phyloP scores from a whole-genome alignment of 257 asterid genomes.

The Nicotiana otophora region DNA sequence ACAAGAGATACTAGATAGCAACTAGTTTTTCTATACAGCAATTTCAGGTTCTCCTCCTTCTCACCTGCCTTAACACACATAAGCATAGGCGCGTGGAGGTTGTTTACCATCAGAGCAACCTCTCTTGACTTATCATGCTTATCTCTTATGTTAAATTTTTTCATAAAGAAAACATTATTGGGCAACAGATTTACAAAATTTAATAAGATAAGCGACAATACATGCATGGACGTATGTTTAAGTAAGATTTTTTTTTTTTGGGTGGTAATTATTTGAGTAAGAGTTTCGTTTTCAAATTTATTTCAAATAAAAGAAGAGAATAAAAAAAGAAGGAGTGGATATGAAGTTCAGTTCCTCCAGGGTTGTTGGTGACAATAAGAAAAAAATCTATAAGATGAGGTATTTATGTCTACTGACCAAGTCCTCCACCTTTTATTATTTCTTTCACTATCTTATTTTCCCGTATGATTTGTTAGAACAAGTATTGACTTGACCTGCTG shows the following conservation, averaged over 20 bases:
- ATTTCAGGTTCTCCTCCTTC: too few species aligned
- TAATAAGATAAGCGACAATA: background rate
- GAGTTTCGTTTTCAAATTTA: background rate
- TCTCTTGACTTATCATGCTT: background rate
- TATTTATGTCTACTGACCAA: background rate
- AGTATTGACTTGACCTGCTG: constrained; percentile 12
- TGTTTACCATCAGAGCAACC: too few species aligned
- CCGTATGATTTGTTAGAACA: background rate
- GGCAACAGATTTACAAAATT: background rate
- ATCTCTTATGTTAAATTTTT: too few species aligned
- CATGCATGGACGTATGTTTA: background rate
- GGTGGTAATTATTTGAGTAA: background rate
- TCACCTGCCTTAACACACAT: too few species aligned
- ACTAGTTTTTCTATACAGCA: too few species aligned
- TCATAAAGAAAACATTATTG: too few species aligned
- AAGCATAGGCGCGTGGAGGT: too few species aligned
- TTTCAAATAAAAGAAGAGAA: background rate
- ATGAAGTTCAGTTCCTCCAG: background rate
- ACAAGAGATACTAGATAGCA: too few species aligned
- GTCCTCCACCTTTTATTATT: background rate
- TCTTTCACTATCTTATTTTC: background rate
- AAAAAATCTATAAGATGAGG: background rate
- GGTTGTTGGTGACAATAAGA: background rate
- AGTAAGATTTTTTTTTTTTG: background rate
- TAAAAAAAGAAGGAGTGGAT: background rate